Base-by-base conservation (phyloP, 345 rosid genomes). In the Syzygium aromaticum region DNA sequence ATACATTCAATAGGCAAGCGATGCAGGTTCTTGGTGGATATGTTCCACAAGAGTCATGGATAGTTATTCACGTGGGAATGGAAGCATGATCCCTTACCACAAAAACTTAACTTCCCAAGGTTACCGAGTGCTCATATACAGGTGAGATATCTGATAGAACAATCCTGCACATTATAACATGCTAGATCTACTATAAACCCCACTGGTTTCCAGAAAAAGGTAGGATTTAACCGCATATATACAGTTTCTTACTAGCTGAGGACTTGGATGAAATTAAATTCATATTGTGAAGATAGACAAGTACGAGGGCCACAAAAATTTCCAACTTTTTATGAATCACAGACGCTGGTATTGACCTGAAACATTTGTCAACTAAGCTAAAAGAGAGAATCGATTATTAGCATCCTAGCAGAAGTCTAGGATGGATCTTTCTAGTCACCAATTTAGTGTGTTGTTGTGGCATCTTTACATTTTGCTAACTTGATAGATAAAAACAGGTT, bases 51-150 rank as follows among this genome's bases (percentile, higher is more conserved):
- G 90, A 33, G 53, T 86, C 2, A 86, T 51, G 38, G 30, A 11
- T 30, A 53, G 49, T 23, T 92, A n/a, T 89, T 85, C 80, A 15
- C 56, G 6, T 21, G 89, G 51, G 6, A 85, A 83, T 7, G 94
- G 87, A 22, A 91, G 86, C 73, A 85, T 92, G 91, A 77, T 92
- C 27, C 92, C 91, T 53, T 91, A 88, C 87, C 94, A 89, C 87
- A 85, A 51, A 54, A 88, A 77, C n/a, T 87, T 91, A 5, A 91
- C 93, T 7, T 30, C 84, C 21, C 85, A 85, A 51, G 94, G 92
- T 52, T 92, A 91, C 77, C 77, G 88, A 64, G 94, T 92, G 6
- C 92, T 92, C n/a, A 89, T 92, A 15, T 92, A 89, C 87, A 92
- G 92, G 94, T 92, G 88, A 52, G 7, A 30, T 51, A 11, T 40